These are phyloP conservation scores for Trichosporon inkin DNA, from an alignment of 1,284 basidiomycete species.

Conservation along the genomic window DNA sequence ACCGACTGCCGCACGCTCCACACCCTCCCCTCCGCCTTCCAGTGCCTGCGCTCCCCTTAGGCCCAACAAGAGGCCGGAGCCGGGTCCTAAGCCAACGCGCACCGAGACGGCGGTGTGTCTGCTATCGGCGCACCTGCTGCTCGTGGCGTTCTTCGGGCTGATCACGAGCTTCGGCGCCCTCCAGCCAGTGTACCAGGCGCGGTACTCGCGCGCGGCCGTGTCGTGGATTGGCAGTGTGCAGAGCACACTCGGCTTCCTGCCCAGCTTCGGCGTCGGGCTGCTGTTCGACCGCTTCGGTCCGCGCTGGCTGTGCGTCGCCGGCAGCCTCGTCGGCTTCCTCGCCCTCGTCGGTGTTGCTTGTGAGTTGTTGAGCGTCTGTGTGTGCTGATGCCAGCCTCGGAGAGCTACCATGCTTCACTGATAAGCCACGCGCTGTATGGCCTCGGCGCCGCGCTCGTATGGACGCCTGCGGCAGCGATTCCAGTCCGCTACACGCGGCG, in stretches of 20 bases:
- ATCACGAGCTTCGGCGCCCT: not conserved
- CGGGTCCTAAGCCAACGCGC: not conserved
- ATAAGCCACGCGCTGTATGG: conserved; percentile 43
- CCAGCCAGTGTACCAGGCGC: not conserved
- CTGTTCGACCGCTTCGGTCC: conserved; percentile 30
- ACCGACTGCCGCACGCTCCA: not conserved
- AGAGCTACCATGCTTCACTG: conserved; percentile 44
- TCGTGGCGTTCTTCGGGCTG: not conserved
- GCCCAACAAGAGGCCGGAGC: not conserved
- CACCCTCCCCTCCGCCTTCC: not conserved
- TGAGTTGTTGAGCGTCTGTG: conserved; percentile 23
- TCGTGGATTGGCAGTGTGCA: conserved; percentile 26
- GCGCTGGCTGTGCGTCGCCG: conserved; percentile 18
- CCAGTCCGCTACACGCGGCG: conserved; percentile 42
- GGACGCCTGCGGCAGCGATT: conserved; percentile 42
- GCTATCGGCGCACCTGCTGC: not conserved
- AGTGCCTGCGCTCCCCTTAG: not conserved
- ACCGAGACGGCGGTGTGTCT: not conserved
- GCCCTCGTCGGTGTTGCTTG: conserved; percentile 28
- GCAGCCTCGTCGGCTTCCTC: conserved; percentile 20
- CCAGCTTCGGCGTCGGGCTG: conserved; percentile 20
- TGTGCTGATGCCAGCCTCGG: conserved; percentile 33
- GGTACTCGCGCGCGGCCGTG: not conserved
- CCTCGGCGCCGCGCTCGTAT: conserved; percentile 36
- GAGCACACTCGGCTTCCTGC: conserved; percentile 24